Percentiles rank a stretch among this genome's conserved stretches.
These are phyloP conservation scores for Solanum chilense DNA, from an alignment of 257 asterid species.

Conservation along the genomic window DNA sequence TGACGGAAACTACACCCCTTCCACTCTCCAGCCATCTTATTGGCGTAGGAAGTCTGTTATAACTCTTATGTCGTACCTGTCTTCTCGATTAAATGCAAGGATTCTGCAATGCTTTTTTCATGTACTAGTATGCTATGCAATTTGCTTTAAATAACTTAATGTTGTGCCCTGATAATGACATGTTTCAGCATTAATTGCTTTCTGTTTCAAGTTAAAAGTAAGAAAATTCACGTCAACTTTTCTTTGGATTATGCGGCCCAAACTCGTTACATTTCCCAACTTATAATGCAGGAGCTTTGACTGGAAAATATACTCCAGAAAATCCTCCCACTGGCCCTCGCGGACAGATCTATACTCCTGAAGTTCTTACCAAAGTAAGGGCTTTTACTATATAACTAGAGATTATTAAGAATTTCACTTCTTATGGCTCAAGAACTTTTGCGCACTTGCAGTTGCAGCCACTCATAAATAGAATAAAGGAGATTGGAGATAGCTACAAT, in stretches of 20 bases:
- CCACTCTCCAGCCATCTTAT: background rate
- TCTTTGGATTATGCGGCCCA: background rate
- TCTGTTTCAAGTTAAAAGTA: background rate
- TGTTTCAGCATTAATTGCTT: background rate
- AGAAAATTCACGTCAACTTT: background rate
- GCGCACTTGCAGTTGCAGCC: slow-evolving; percentile 67
- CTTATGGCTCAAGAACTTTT: background rate
- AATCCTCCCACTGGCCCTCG: slow-evolving; percentile 88
- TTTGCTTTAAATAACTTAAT: background rate
- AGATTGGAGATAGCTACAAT: slow-evolving; percentile 58
- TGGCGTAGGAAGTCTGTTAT: background rate
- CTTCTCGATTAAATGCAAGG: background rate
- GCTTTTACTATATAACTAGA: background rate
- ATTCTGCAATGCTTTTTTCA: background rate
- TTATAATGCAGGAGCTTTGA: slow-evolving; percentile 60
- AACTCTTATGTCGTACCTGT: background rate
- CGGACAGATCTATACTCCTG: slow-evolving; percentile 71
- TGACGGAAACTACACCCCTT: background rate
- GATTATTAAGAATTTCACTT: background rate
- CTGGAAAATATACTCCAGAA: slow-evolving; percentile 76
- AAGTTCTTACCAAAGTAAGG: slow-evolving; percentile 56
- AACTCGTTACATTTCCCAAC: background rate
- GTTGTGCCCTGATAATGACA: background rate
- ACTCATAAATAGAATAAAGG: slow-evolving; percentile 57
- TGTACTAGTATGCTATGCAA: background rate